These are phyloP conservation scores for Globisporangium yorkense DNA, from an alignment of 352 stramenopile species.

Conservation along the genomic window DNA sequence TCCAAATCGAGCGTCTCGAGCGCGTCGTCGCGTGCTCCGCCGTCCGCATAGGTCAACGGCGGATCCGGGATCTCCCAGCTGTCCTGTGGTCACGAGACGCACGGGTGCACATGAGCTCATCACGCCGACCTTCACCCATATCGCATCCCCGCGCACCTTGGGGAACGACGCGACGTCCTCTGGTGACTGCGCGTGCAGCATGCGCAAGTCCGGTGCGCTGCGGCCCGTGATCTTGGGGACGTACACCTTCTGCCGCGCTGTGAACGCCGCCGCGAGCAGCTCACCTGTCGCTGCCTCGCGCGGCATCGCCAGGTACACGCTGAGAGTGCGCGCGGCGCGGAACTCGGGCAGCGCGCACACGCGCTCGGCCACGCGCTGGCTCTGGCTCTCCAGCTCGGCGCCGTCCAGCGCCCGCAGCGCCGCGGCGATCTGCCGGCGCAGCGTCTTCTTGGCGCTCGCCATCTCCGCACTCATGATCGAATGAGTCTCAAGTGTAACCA, in stretches of 20 bases:
- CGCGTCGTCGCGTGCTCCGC: slow-evolving; percentile 30
- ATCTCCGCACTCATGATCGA: not conserved
- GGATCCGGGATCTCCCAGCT: slow-evolving; percentile 88
- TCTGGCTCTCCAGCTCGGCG: slow-evolving; percentile 46
- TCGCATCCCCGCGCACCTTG: slow-evolving; percentile 30
- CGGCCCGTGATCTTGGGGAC: slow-evolving; percentile 83
- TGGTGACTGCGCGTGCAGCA: slow-evolving; percentile 61
- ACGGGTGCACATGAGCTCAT: not conserved
- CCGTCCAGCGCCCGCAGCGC: slow-evolving; percentile 33
- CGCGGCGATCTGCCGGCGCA: slow-evolving; percentile 50
- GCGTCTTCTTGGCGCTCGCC: slow-evolving; percentile 41
- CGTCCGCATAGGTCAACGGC: slow-evolving; percentile 21
- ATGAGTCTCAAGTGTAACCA: not conserved
- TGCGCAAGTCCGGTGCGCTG: slow-evolving; percentile 63
- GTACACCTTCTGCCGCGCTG: slow-evolving; percentile 66
- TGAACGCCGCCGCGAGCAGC: slow-evolving; percentile 56
- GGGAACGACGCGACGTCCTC: slow-evolving; percentile 76
- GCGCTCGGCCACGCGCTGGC: slow-evolving; percentile 32
- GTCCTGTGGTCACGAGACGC: slow-evolving; percentile 28
- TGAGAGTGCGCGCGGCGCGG: slow-evolving; percentile 30
- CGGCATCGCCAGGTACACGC: slow-evolving; percentile 85
- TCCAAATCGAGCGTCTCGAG: slow-evolving; percentile 50
- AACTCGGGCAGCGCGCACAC: slow-evolving; percentile 56
- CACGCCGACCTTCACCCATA: no score
- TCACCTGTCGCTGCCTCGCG: slow-evolving; percentile 57